A percentile compares a stretch with the other conserved stretches of the same genome.
phyloP scores from a whole-genome alignment of 192 early-diverging fungal species.

The Coemansia sp. region DNA sequence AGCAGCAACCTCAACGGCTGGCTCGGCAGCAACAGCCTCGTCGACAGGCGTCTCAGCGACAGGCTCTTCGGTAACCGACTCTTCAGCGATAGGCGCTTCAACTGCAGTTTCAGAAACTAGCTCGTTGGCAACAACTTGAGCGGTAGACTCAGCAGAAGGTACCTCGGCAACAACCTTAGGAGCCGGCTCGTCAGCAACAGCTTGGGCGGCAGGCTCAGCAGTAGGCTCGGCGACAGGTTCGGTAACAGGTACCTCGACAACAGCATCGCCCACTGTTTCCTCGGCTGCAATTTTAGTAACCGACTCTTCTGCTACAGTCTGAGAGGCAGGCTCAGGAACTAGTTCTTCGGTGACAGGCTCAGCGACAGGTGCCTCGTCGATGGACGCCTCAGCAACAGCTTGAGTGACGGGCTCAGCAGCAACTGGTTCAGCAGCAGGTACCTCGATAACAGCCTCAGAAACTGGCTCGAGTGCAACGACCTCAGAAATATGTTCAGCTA shows the following conservation, averaged over 20 bases:
- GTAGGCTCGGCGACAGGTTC: background rate
- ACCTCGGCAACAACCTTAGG: background rate
- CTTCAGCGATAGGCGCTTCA: too few species aligned
- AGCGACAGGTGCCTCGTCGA: background rate
- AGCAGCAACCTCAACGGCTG: background rate
- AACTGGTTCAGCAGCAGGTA: background rate
- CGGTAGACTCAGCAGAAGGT: background rate
- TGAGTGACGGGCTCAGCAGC: conserved; percentile 5
- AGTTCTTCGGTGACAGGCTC: background rate
- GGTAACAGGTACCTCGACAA: too few species aligned
- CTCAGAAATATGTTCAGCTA: background rate
- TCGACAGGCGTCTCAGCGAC: background rate
- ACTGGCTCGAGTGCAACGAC: background rate
- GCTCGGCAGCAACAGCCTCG: background rate
- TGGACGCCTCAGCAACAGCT: background rate
- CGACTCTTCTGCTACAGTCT: background rate
- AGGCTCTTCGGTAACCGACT: background rate
- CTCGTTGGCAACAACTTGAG: background rate
- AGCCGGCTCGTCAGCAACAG: background rate
- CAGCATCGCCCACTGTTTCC: background rate
- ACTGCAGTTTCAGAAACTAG: too few species aligned
- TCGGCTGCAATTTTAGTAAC: background rate
- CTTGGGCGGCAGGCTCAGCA: background rate
- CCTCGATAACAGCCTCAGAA: background rate
- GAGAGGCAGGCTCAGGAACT: background rate